Evolutionary conservation across 176 grass and related monocot genomes (phyloP), one percentile per base, ranked within the genome.

Genomic region (Ananas comosus): DNA sequence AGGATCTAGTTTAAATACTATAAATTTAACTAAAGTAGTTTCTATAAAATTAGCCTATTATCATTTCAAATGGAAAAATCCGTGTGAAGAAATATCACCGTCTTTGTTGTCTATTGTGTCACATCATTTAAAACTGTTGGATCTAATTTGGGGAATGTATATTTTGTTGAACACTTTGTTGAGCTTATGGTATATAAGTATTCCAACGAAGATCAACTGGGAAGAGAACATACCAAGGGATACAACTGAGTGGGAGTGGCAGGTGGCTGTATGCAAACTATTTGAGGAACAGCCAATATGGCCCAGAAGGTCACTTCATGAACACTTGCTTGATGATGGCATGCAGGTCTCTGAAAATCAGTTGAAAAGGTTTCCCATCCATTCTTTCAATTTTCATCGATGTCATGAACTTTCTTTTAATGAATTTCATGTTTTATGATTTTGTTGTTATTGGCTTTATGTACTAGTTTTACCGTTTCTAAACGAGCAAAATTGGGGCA

Each of bases 221-320:
- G 86, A 90, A 86, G 84, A 88, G 63, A 85, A 92, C 42, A 77
- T 92, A 72, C 48, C 72, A 24, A 91, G 81, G 72, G 82, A 77
- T 65, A 83, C 79, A 23, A 69, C 68, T 61, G 86, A 90, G 49
- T 97, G 86, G 89, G 74, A 77, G 51, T 86, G 58, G 77, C 94
- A 92, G 64, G 69, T 83, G 72, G 86, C 84, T 71, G 82, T 97
- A 52, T 90, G 81, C 71, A 92, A 97, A 87, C 74, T 97, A 72
- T 97, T 97, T 56, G 89, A 97, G 12, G 82, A 97, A 69, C 87
- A 76, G 51, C 93, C 89, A 65, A 83, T 97, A 71, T 97, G 93
- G 89, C 83, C 86, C 65, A 91, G 86, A 73, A 86, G 83, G 72
- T 97, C 93, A 76, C 85, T 97, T 75, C 81, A 87, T 79, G 83